These are phyloP conservation scores for Hyphopichia burtonii DNA, from an alignment of 1,139 yeast genomes.

Conservation along the genomic window DNA sequence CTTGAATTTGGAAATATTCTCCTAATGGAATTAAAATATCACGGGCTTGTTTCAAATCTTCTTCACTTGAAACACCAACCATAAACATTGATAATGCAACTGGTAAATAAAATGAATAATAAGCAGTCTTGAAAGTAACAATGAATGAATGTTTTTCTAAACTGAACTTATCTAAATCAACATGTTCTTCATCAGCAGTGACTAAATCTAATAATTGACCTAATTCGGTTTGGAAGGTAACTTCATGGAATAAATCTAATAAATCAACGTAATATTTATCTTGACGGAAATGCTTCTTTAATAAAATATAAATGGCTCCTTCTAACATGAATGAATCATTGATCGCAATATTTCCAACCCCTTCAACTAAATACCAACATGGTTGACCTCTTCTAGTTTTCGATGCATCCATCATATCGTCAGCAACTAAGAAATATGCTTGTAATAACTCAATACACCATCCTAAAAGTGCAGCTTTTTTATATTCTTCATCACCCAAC, in stretches of 20 bases:
- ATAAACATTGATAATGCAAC: constrained; percentile 96
- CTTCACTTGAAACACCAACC: constrained; percentile 70
- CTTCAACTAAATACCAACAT: constrained; percentile 88
- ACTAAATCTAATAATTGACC: constrained; percentile 95
- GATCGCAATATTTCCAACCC: constrained; percentile 90
- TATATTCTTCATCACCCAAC: constrained; percentile 66
- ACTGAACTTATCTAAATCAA: constrained; percentile 84
- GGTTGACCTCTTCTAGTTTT: constrained; percentile 98
- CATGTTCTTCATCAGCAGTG: constrained; percentile 95
- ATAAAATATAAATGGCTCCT: constrained; percentile 84
- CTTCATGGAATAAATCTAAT: constrained; percentile 88
- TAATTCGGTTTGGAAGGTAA: constrained; percentile 94
- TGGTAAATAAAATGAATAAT: constrained; percentile 94
- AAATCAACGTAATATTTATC: constrained; percentile 87
- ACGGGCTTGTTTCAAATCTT: constrained; percentile 83
- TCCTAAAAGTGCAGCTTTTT: constrained; percentile 85
- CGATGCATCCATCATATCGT: constrained; percentile 97
- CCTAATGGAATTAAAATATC: constrained; percentile 93
- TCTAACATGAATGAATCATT: constrained; percentile 97
- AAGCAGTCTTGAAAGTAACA: constrained; percentile 96
- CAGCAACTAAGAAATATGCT: constrained; percentile 96
- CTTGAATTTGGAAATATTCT: constrained; percentile 98
- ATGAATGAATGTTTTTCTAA: constrained; percentile 90
- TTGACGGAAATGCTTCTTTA: constrained; percentile 82
- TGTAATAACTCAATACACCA: constrained; percentile 96